Percentiles rank a stretch among this genome's conserved stretches.
These are phyloP conservation scores for Bonia amplexicaulis DNA, from an alignment of 176 grass and related monocot genomes.

Conservation along the genomic window DNA sequence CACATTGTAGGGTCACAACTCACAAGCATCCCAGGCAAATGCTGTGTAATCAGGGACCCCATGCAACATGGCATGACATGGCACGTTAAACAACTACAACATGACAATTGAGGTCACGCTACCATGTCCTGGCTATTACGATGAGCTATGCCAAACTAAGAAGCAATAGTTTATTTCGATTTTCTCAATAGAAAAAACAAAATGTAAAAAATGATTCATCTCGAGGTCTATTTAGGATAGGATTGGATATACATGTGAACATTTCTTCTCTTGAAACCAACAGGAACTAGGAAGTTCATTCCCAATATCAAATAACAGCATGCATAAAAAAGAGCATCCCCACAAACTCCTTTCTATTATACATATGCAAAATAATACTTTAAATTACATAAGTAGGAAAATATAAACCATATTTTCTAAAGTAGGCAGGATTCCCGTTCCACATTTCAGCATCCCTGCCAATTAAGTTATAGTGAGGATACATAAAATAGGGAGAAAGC, in stretches of 20 bases:
- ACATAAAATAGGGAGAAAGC: neutral
- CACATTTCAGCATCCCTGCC: neutral
- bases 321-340: neutral
- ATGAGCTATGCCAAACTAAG: neutral
- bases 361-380: neutral
- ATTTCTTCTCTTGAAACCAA: neutral
- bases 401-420: neutral
- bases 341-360: neutral
- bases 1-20: slow-evolving; percentile 1
- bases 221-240: neutral
- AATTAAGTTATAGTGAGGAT: slow-evolving; percentile 3
- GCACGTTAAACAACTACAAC: neutral
- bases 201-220: neutral
- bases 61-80: neutral
- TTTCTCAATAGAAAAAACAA: neutral
- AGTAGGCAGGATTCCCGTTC: neutral
- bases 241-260: neutral
- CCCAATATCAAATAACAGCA: neutral
- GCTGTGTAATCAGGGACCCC: slow-evolving; percentile 8
- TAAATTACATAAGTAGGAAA: neutral
- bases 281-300: neutral
- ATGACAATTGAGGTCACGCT: slow-evolving; percentile 1
- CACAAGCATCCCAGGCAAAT: slow-evolving; percentile 20
- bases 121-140: slow-evolving; percentile 1
- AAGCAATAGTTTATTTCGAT: neutral